These are phyloP conservation scores for Neonothopanus nambi DNA, from an alignment of 1,284 basidiomycete genomes.

Conservation along the genomic window DNA sequence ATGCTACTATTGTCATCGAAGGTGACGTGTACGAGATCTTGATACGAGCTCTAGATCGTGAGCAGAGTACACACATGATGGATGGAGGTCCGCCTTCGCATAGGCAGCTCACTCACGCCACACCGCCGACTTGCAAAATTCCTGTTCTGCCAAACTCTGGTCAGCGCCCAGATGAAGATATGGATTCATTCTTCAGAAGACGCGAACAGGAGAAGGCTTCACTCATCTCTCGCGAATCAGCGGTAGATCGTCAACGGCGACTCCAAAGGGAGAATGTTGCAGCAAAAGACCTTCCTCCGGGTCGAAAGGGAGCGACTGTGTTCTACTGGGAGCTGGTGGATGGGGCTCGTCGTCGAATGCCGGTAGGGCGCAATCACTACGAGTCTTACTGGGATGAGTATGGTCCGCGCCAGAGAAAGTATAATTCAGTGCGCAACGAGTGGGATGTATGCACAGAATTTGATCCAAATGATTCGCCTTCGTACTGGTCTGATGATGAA, in stretches of 20 bases:
- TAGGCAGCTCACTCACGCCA: no score
- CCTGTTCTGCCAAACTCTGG: not conserved
- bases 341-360: not conserved
- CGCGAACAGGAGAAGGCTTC: not conserved
- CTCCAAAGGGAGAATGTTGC: not conserved
- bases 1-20: no score
- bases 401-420: not conserved
- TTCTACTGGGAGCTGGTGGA: no score
- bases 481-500: no score
- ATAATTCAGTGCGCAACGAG: constrained; percentile 8
- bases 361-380: not conserved
- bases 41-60: no score
- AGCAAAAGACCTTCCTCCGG: not conserved
- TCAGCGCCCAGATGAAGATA: not conserved
- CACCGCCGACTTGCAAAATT: not conserved
- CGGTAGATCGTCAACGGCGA: not conserved
- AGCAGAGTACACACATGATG: no score
- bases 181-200: not conserved
- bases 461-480: not conserved
- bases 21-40: no score
- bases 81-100: no score
- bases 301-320: not conserved
- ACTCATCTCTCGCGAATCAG: not conserved
- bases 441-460: constrained; percentile 14
- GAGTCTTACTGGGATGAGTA: constrained; percentile 9